These are phyloP conservation scores for Russula sp. DNA, from an alignment of 768 basidiomycete genomes.

Conservation along the genomic window DNA sequence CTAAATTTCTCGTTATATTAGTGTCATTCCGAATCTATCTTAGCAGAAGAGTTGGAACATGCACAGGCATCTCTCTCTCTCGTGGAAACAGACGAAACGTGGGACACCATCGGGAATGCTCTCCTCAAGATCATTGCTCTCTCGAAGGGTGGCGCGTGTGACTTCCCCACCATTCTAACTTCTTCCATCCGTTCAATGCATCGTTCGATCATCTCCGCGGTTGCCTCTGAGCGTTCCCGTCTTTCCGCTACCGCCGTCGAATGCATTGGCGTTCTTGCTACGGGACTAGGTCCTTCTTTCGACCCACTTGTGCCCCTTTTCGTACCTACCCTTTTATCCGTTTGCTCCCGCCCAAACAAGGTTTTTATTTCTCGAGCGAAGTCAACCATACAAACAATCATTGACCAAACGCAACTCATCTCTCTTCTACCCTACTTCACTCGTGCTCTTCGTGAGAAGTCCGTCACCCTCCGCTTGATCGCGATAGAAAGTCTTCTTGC, in stretches of 20 bases:
- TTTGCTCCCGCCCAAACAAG: constrained; percentile 77
- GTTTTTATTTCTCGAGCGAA: constrained; percentile 67
- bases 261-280: constrained; percentile 52
- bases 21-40: constrained; percentile 29
- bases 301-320: constrained; percentile 65
- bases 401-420: constrained; percentile 67
- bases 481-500: constrained; percentile 64
- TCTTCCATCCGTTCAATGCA: constrained; percentile 50
- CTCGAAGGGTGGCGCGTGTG: constrained; percentile 52
- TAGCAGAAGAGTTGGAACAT: constrained; percentile 28
- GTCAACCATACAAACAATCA: constrained; percentile 54
- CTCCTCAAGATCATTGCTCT: constrained; percentile 48
- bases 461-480: constrained; percentile 56
- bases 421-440: constrained; percentile 58
- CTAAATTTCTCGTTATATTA: neutral
- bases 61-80: constrained; percentile 45
- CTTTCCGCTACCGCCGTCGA: constrained; percentile 68
- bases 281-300: constrained; percentile 57
- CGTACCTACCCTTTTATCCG: constrained; percentile 60
- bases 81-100: constrained; percentile 73
- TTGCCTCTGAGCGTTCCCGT: constrained; percentile 71
- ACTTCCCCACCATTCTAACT: constrained; percentile 51
- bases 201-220: constrained; percentile 53
- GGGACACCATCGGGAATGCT: constrained; percentile 62
- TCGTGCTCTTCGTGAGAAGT: constrained; percentile 65